Conservation (phyloP, 257 asterid genomes). For the Paraleonurus japonicus region DNA sequence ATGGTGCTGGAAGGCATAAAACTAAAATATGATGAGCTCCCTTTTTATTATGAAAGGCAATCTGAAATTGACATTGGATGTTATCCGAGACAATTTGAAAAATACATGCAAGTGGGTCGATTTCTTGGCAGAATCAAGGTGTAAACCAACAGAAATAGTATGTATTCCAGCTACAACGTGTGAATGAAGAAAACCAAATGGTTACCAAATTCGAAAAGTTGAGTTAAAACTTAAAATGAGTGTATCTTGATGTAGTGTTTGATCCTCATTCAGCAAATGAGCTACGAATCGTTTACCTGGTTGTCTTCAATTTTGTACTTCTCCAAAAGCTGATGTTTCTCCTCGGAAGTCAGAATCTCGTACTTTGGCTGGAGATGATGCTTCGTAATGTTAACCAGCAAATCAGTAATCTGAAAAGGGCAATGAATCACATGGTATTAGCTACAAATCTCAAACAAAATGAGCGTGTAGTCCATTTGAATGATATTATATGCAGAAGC, state of each 20-base stretch:
- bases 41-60: background rate
- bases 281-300: slow-evolving; percentile 32
- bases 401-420: slow-evolving; percentile 41
- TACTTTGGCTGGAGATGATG: slow-evolving; percentile 36
- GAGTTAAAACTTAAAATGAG: too few species aligned
- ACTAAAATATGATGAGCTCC: background rate
- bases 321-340: slow-evolving; percentile 39
- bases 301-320: slow-evolving; percentile 35
- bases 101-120: background rate
- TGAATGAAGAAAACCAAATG: background rate
- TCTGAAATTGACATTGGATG: background rate
- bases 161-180: background rate
- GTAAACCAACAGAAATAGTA: background rate
- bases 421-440: slow-evolving; percentile 2
- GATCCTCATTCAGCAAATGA: slow-evolving; percentile 1
- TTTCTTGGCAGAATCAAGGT: background rate
- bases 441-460: background rate
- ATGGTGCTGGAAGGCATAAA: background rate
- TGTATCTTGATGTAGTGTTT: background rate
- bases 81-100: background rate
- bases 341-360: slow-evolving; percentile 39
- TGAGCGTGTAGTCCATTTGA: background rate
- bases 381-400: slow-evolving; percentile 47
- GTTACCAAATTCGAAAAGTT: background rate
- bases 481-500: background rate